Evolutionary conservation across 805 yeast genomes (phyloP).

Genomic region (Diddensiella santjacobensis): DNA sequence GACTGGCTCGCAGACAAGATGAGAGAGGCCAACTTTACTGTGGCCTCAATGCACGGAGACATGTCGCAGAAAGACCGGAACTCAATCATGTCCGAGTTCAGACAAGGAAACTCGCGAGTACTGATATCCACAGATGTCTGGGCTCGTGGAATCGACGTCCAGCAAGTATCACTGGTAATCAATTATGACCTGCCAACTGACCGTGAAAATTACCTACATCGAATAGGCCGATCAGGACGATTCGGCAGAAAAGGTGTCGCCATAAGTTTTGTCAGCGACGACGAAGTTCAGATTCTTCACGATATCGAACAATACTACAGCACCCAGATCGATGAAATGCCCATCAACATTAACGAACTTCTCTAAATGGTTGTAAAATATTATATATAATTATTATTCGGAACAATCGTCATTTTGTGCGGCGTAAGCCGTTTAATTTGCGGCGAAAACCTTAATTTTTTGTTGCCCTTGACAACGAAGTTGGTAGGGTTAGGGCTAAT

Average conservation of each 20-base stretch:
- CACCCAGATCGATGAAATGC: constrained; percentile 91
- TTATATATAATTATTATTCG: too few species aligned
- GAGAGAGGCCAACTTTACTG: constrained; percentile 79
- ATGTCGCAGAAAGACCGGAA: constrained; percentile 94
- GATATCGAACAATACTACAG: constrained; percentile 88
- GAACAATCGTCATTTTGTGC: too few species aligned
- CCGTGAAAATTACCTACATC: constrained; percentile 91
- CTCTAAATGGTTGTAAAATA: constrained; percentile 20
- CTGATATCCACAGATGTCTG: constrained; percentile 90
- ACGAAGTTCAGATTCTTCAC: constrained; percentile 68
- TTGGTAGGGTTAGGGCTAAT: too few species aligned
- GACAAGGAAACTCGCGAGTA: constrained; percentile 90
- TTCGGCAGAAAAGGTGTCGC: constrained; percentile 99
- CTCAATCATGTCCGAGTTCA: constrained; percentile 89
- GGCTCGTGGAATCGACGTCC: constrained; percentile 98
- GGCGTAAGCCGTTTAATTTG: too few species aligned
- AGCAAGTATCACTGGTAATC: constrained; percentile 91
- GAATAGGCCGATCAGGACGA: constrained; percentile 98
- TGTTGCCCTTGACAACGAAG: not conserved
- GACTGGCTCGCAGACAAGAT: constrained; percentile 79
- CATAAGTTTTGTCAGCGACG: constrained; percentile 83
- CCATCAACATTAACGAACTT: constrained; percentile 45
- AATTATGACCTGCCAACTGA: constrained; percentile 89
- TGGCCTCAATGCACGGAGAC: constrained; percentile 93
- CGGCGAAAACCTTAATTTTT: too few species aligned